Evolutionary conservation across 176 grass and related monocot genomes (phyloP), one percentile per base, ranked within the genome.

Genomic region (Carex cristatella): DNA sequence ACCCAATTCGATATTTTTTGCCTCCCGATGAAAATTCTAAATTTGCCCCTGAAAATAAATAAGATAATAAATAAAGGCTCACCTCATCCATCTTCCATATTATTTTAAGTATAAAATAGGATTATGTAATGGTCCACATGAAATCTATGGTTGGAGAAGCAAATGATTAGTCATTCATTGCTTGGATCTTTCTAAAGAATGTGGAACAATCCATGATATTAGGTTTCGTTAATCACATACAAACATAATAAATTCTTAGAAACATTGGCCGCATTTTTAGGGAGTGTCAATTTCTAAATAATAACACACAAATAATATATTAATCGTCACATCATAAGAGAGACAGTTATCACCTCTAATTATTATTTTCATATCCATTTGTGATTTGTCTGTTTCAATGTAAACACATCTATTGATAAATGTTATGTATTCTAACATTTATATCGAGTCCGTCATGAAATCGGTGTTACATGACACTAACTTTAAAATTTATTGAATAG

Each of bases 131-230:
- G 81, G 48, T 44, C 81, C 81, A 83, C 61, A 33, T 66, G 51
- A 28, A 78, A 78, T 33, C 10, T 68, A 0, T 68, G 64, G 64
- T 83, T 69, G 81, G 42, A 51, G 23, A 83, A 65, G 53, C 64
- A 31, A 83, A 83, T 83, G 81, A 83, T 83, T 83, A 68, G 35
- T 69, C 19, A 53, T 65, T 81, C 61, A 49, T 81, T 65, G 46
- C 12, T 68, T 83, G 81, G 61, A 83, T 66, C 61, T 68, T 82
- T 66, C 27, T 7, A 33, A 33, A 40, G 14, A 67, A 66, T 27
- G 44, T 51, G 37, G 66, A 82, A 82, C 54, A 49, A 82, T 82
- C 14, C 80, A 82, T 46, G 44, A 67, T 48, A 66, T 32, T 63
- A 83, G 81, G 61, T 66, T 68, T 6, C 38, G 3, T 48, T 83